A percentile compares a stretch with the other conserved stretches of the same genome.
phyloP scores from a whole-genome alignment of 2,329 filamentous ascomycete genomes.

The Aspergillaceae sp. region DNA sequence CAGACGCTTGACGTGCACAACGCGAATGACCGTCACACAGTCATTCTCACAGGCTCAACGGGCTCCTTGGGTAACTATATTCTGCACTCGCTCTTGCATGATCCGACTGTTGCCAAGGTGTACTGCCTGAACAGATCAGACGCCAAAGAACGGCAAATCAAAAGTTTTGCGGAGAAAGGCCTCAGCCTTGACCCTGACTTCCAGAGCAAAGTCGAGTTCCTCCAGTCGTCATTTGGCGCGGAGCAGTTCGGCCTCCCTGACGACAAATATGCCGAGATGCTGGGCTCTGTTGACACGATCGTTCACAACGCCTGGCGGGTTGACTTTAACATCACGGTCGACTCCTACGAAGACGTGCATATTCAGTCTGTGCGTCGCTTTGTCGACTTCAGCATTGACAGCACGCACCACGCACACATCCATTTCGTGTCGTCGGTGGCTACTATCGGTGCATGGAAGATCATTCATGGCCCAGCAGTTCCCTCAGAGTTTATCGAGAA shows the following conservation, averaged over 20 bases:
- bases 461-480: constrained; percentile 15
- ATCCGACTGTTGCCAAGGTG: constrained; percentile 7
- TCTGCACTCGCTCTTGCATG: constrained; percentile 6
- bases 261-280: constrained; percentile 7
- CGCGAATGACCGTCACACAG: background rate
- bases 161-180: background rate
- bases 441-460: constrained; percentile 14
- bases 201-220: constrained; percentile 19
- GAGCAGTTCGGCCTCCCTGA: constrained; percentile 11
- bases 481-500: constrained; percentile 13
- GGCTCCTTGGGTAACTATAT: constrained; percentile 14
- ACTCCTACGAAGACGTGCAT: constrained; percentile 18
- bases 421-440: constrained; percentile 21
- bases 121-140: constrained; percentile 13
- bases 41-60: constrained; percentile 14
- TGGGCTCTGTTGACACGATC: constrained; percentile 11
- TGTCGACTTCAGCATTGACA: constrained; percentile 15
- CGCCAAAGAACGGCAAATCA: constrained; percentile 1
- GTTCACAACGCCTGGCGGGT: constrained; percentile 27
- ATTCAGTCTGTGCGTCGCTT: constrained; percentile 17
- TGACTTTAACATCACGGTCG: constrained; percentile 22
- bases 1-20: background rate
- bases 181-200: background rate
- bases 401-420: constrained; percentile 10
- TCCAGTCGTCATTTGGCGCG: constrained; percentile 11